These are phyloP conservation scores for Davidsoniella virescens DNA, from an alignment of 2,329 filamentous ascomycete genomes.

Conservation along the genomic window DNA sequence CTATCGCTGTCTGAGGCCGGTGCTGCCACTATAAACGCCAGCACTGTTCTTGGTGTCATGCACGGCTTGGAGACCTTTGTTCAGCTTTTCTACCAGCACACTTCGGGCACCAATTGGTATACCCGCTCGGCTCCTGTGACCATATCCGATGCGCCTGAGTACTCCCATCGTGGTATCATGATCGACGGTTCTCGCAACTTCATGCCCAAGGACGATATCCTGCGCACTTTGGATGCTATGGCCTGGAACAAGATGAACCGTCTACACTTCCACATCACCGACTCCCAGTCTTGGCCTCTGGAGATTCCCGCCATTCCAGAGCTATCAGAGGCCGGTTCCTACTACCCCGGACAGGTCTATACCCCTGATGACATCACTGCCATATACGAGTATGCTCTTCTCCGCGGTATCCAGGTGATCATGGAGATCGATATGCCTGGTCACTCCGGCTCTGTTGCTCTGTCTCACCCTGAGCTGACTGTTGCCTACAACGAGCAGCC, in stretches of 20 bases:
- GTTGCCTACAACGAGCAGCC: slow-evolving; percentile 43
- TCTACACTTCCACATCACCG: slow-evolving; percentile 66
- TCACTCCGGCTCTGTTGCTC: slow-evolving; percentile 53
- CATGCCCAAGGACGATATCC: slow-evolving; percentile 50
- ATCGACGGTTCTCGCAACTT: slow-evolving; percentile 63
- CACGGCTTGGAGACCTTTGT: slow-evolving; percentile 61
- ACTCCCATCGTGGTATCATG: slow-evolving; percentile 62
- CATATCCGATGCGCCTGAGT: slow-evolving; percentile 59
- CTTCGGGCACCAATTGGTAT: slow-evolving; percentile 42
- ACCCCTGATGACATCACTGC: slow-evolving; percentile 43
- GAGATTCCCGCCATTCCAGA: slow-evolving; percentile 62
- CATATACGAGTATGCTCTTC: slow-evolving; percentile 54
- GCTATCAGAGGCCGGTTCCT: slow-evolving; percentile 57
- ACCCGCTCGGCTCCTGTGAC: slow-evolving; percentile 52
- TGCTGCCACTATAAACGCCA: slow-evolving; percentile 44
- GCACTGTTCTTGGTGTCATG: slow-evolving; percentile 51
- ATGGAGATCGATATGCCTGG: slow-evolving; percentile 72
- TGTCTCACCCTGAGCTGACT: slow-evolving; percentile 55
- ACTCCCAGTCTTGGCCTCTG: slow-evolving; percentile 73
- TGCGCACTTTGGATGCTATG: slow-evolving; percentile 59
- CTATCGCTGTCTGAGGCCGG: slow-evolving; percentile 43
- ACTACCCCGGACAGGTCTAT: slow-evolving; percentile 51
- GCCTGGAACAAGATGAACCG: slow-evolving; percentile 72
- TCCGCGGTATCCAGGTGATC: slow-evolving; percentile 54
- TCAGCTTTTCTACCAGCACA: slow-evolving; percentile 65